Evolutionary conservation across 768 basidiomycete genomes (phyloP).

Genomic region (Plicaturopsis crispa): DNA sequence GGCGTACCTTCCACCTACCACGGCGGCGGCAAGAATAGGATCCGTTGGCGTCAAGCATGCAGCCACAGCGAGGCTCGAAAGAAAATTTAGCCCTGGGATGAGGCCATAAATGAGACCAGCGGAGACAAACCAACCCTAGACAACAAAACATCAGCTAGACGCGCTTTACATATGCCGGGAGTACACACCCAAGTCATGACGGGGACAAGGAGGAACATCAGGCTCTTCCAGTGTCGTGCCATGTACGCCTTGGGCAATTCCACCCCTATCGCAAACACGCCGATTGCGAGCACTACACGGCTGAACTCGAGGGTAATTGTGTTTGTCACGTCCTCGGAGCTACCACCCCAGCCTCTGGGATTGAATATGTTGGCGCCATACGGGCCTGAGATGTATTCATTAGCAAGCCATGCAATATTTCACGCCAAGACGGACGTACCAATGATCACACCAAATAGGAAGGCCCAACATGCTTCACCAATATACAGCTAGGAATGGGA

Average conservation of each 20-base stretch:
- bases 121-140: conserved; percentile 89
- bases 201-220: conserved; percentile 77
- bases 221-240: conserved; percentile 84
- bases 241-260: conserved; percentile 89
- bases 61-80: conserved; percentile 83
- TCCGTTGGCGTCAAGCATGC: conserved; percentile 94
- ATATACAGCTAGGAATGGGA: conserved; percentile 59
- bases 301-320: conserved; percentile 86
- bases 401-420: neutral
- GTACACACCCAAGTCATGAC: conserved; percentile 77
- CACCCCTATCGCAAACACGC: conserved; percentile 97
- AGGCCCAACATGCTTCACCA: conserved; percentile 95
- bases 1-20: conserved; percentile 93
- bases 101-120: conserved; percentile 88
- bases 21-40: conserved; percentile 88
- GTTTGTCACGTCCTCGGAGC: conserved; percentile 42
- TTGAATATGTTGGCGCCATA: conserved; percentile 78
- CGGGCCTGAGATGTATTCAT: conserved; percentile 46
- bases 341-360: conserved; percentile 66
- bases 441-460: conserved; percentile 86
- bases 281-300: conserved; percentile 89
- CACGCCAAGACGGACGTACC: conserved; percentile 37
- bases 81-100: conserved; percentile 83
- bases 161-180: neutral
- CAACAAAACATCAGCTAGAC: conserved; percentile 1